phyloP scores from a whole-genome alignment of 148 eudicot species.

The Silene conica region DNA sequence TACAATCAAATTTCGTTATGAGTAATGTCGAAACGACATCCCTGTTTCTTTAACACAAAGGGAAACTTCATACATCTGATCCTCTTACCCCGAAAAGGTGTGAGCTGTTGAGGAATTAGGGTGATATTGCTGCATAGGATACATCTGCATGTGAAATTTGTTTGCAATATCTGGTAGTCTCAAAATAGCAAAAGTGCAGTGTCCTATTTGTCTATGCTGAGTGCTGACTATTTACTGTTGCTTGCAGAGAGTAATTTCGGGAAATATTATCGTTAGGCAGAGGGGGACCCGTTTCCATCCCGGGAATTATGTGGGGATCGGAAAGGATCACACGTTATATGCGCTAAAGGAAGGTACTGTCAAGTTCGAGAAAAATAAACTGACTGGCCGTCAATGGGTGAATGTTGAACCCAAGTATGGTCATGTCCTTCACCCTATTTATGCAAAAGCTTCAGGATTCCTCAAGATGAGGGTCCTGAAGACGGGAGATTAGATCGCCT shows the following conservation, averaged over 20 bases:
- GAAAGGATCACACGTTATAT: constrained; percentile 81
- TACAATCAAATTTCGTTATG: too few relatives aligned
- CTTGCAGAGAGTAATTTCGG: constrained; percentile 73
- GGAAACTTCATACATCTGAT: too few relatives aligned
- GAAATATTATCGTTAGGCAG: constrained; percentile 79
- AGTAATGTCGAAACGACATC: too few relatives aligned
- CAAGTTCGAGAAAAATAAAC: constrained; percentile 74
- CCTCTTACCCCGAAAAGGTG: too few relatives aligned
- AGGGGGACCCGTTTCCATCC: constrained; percentile 81
- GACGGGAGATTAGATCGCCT: constrained; percentile 8
- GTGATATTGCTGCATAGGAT: too few relatives aligned
- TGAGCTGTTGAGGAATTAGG: too few relatives aligned
- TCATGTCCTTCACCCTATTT: constrained; percentile 71
- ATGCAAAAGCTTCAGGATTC: constrained; percentile 26
- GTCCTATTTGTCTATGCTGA: not conserved
- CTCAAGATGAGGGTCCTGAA: not conserved
- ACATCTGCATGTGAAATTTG: too few relatives aligned
- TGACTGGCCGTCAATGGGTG: constrained; percentile 84
- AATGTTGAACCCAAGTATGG: constrained; percentile 89
- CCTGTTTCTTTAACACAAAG: too few relatives aligned
- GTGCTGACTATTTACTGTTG: constrained; percentile 4
- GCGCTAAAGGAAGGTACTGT: constrained; percentile 80
- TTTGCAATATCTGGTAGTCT: too few relatives aligned
- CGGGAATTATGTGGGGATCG: constrained; percentile 82
- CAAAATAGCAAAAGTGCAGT: too few relatives aligned